These are phyloP conservation scores for Epichloe bromicola DNA, from an alignment of 2,329 filamentous ascomycete genomes.

Conservation along the genomic window DNA sequence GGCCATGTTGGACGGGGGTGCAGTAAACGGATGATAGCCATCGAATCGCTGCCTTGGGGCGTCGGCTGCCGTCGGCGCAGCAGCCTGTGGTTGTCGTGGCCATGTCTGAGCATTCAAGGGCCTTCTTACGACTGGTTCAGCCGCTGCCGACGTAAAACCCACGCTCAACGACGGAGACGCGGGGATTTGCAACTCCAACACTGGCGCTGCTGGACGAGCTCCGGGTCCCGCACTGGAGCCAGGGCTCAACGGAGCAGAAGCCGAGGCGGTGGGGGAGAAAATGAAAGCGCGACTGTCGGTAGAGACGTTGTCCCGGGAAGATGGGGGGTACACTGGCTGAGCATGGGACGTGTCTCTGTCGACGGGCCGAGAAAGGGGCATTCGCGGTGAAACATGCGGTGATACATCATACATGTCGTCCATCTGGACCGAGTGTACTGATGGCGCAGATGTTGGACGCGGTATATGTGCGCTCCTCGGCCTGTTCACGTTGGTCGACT, in stretches of 20 bases:
- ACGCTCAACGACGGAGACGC: constrained; percentile 8
- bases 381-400: constrained; percentile 28
- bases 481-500: constrained; percentile 19
- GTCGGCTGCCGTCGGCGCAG: constrained; percentile 10
- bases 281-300: neutral
- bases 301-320: constrained; percentile 6
- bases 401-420: constrained; percentile 34
- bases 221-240: neutral
- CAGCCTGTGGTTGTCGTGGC: constrained; percentile 24
- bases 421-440: constrained; percentile 8
- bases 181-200: constrained; percentile 18
- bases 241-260: neutral
- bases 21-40: constrained; percentile 28
- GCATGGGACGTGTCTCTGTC: neutral
- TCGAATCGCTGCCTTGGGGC: constrained; percentile 9
- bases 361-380: constrained; percentile 3
- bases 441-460: constrained; percentile 21
- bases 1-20: constrained; percentile 20
- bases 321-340: constrained; percentile 6
- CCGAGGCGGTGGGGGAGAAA: neutral
- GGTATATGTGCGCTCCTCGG: constrained; percentile 13
- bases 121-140: constrained; percentile 14
- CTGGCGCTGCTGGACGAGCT: constrained; percentile 2
- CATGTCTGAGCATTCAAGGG: constrained; percentile 30
- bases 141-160: constrained; percentile 5